These are phyloP conservation scores for Xerocomus potaroensis DNA, from an alignment of 768 basidiomycete genomes.

Conservation along the genomic window DNA sequence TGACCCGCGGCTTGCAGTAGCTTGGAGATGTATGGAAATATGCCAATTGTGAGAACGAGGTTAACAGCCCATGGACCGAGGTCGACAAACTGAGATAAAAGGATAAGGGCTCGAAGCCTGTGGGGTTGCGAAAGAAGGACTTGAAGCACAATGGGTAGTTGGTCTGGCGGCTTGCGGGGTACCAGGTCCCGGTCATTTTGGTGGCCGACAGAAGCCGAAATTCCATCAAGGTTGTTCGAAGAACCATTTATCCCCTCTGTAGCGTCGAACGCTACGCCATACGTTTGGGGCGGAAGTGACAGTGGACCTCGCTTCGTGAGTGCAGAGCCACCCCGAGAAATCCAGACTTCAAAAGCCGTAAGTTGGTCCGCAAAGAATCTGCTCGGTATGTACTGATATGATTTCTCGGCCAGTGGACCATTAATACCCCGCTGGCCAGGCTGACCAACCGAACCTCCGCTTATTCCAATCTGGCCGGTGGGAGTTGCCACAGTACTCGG, in stretches of 20 bases:
- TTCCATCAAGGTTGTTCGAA: slow-evolving; percentile 17
- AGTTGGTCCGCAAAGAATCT: slow-evolving; percentile 95
- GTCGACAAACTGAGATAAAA: slow-evolving; percentile 96
- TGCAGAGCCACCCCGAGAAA: slow-evolving; percentile 87
- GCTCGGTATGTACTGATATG: slow-evolving; percentile 77
- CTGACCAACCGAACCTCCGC: slow-evolving; percentile 16
- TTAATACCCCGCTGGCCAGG: slow-evolving; percentile 16
- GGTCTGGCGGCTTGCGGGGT: slow-evolving; percentile 90
- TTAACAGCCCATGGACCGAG: slow-evolving; percentile 99
- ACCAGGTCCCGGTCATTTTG: slow-evolving; percentile 46
- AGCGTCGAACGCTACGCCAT: slow-evolving; percentile 26
- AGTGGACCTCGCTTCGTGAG: slow-evolving; percentile 72
- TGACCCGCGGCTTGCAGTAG: slow-evolving; percentile 91
- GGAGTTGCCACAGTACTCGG: slow-evolving; percentile 21
- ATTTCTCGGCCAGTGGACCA: slow-evolving; percentile 36
- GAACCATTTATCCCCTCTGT: slow-evolving; percentile 15
- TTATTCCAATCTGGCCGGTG: slow-evolving; percentile 8
- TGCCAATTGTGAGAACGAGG: slow-evolving; percentile 91
- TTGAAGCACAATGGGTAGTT: slow-evolving; percentile 96
- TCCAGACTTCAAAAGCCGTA: slow-evolving; percentile 98
- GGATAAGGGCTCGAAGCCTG: slow-evolving; percentile 89
- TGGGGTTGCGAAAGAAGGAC: slow-evolving; percentile 96
- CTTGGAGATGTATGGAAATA: slow-evolving; percentile 98
- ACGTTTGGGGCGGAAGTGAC: slow-evolving; percentile 55
- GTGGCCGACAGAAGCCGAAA: slow-evolving; percentile 1